phyloP scores from a whole-genome alignment of 345 rosid genomes.

The Limnanthes douglasii region DNA sequence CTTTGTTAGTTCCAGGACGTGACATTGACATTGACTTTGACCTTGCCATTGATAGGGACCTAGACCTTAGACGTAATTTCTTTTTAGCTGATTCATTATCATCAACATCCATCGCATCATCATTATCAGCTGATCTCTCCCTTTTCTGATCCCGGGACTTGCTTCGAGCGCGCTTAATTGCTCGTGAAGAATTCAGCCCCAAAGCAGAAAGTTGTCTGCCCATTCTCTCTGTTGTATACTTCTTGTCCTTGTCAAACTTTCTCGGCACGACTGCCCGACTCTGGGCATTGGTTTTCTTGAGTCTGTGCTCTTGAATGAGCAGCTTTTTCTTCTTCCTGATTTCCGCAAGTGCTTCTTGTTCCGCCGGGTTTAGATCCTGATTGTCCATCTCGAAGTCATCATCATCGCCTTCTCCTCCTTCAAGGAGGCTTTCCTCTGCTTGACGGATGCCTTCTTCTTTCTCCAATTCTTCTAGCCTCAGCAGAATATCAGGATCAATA shows the following conservation, averaged over 20 bases:
- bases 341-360: constrained; percentile 40
- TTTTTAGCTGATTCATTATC: constrained; percentile 31
- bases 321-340: constrained; percentile 60
- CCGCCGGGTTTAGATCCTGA: constrained; percentile 48
- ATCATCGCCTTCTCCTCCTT: too few species aligned
- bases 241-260: constrained; percentile 60
- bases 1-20: constrained; percentile 54
- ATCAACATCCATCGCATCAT: constrained; percentile 46
- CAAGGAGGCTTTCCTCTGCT: constrained; percentile 28
- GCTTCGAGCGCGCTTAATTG: constrained; percentile 50
- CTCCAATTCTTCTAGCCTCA: constrained; percentile 78
- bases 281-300: constrained; percentile 73
- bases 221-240: constrained; percentile 53
- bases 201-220: constrained; percentile 52
- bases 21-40: constrained; percentile 44
- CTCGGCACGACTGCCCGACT: constrained; percentile 63
- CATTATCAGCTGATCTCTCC: constrained; percentile 41
- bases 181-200: constrained; percentile 60
- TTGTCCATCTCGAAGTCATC: constrained; percentile 59
- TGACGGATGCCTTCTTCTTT: constrained; percentile 52
- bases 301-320: constrained; percentile 60
- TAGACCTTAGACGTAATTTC: constrained; percentile 38
- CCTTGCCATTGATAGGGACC: constrained; percentile 21
- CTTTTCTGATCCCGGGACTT: constrained; percentile 69
- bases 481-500: constrained; percentile 66